Conservation (phyloP, 805 yeast genomes). For the Teunomyces cretensis region DNA sequence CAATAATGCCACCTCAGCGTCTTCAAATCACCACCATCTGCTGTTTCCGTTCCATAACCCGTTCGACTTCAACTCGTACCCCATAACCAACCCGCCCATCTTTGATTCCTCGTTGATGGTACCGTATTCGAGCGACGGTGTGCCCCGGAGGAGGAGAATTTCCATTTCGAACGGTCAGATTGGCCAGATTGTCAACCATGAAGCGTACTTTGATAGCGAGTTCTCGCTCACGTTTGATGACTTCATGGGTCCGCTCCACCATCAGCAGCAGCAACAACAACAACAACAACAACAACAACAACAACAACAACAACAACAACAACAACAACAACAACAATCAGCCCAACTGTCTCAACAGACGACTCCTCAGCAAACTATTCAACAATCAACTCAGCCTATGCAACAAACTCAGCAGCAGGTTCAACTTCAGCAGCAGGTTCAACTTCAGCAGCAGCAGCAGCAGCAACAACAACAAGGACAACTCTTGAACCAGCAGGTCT, state of each 20-base stretch:
- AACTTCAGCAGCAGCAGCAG: slow-evolving; percentile 10
- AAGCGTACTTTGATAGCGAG: slow-evolving; percentile 34
- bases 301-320: neutral
- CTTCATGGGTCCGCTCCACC: slow-evolving; percentile 7
- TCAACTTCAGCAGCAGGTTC: slow-evolving; percentile 13
- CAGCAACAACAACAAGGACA: slow-evolving; percentile 5
- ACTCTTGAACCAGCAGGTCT: slow-evolving; percentile 3
- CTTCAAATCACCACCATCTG: neutral
- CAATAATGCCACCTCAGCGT: neutral
- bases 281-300: neutral
- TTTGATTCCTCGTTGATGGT: slow-evolving; percentile 43
- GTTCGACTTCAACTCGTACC: slow-evolving; percentile 41
- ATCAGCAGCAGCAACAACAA: slow-evolving; percentile 7
- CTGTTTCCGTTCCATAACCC: slow-evolving; percentile 32
- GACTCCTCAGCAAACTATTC: too few relatives aligned
- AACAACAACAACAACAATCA: slow-evolving; percentile 1
- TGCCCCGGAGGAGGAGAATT: slow-evolving; percentile 57
- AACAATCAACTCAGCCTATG: too few relatives aligned
- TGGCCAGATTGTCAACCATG: slow-evolving; percentile 62
- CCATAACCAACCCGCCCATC: slow-evolving; percentile 46
- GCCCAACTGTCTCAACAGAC: neutral
- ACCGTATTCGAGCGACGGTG: slow-evolving; percentile 31
- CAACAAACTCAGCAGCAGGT: slow-evolving; percentile 5
- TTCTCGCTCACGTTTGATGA: slow-evolving; percentile 17
- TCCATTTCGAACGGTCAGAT: slow-evolving; percentile 86